phyloP scores from a whole-genome alignment of 495 filamentous ascomycete genomes.

The Podospora pseudocomata region DNA sequence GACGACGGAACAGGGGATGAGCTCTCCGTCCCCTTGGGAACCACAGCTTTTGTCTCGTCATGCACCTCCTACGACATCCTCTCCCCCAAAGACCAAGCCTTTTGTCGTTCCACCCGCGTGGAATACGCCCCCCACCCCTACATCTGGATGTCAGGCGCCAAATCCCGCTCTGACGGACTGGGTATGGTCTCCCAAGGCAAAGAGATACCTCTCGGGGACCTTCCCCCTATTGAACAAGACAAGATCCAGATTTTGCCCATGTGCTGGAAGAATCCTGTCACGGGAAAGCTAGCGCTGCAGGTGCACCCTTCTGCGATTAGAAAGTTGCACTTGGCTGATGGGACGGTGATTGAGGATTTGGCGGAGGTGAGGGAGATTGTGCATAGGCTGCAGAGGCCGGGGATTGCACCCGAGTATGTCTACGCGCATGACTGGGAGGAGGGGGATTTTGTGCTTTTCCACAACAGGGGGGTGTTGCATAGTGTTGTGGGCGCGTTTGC shows the following conservation, averaged over 20 bases:
- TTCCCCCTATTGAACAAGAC: slow-evolving; percentile 58
- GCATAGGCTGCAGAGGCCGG: slow-evolving; percentile 65
- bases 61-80: slow-evolving; percentile 62
- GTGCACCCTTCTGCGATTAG: slow-evolving; percentile 65
- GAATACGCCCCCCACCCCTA: slow-evolving; percentile 76
- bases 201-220: slow-evolving; percentile 52
- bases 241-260: slow-evolving; percentile 68
- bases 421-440: slow-evolving; percentile 74
- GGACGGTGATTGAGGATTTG: slow-evolving; percentile 62
- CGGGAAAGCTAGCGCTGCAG: slow-evolving; percentile 63
- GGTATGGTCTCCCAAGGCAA: slow-evolving; percentile 60
- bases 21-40: slow-evolving; percentile 64
- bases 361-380: slow-evolving; percentile 61
- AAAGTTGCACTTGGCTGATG: slow-evolving; percentile 59
- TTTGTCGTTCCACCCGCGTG: slow-evolving; percentile 58
- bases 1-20: slow-evolving; percentile 68
- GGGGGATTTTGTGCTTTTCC: slow-evolving; percentile 69
- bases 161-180: slow-evolving; percentile 61
- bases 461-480: slow-evolving; percentile 69
- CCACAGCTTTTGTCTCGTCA: slow-evolving; percentile 69
- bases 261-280: slow-evolving; percentile 68
- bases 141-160: slow-evolving; percentile 68
- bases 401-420: slow-evolving; percentile 61
- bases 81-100: slow-evolving; percentile 60
- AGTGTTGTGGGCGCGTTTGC: slow-evolving; percentile 70